phyloP scores from a whole-genome alignment of 176 grass and related monocot species.

The Echinochloa phyllopogon region DNA sequence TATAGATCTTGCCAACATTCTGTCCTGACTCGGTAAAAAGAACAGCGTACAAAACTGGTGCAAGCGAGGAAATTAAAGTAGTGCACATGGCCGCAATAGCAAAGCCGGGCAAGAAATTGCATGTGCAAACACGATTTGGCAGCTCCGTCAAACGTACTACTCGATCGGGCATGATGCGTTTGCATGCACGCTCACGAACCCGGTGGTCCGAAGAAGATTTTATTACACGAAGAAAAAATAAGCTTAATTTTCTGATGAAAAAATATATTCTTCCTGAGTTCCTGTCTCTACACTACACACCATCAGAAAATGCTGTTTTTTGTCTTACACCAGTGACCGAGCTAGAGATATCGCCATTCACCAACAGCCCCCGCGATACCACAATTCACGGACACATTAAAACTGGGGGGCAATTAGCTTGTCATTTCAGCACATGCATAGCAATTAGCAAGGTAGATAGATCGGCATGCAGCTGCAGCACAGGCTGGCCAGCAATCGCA shows the following conservation, averaged over 20 bases:
- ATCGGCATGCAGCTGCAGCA: background rate
- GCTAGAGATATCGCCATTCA: too few species aligned
- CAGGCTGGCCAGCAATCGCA: conserved; percentile 24
- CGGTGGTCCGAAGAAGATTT: background rate
- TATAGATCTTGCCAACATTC: conserved; percentile 23
- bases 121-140: background rate
- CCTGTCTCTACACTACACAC: background rate
- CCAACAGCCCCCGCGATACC: background rate
- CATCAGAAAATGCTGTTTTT: background rate
- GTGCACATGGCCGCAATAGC: background rate
- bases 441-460: background rate
- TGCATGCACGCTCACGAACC: background rate
- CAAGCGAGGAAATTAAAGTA: background rate
- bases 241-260: background rate
- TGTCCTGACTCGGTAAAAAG: background rate
- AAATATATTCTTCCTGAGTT: background rate
- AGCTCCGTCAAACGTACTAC: background rate
- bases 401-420: background rate
- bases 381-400: background rate
- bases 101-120: background rate
- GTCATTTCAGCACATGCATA: background rate
- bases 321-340: too few species aligned
- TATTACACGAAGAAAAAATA: background rate
- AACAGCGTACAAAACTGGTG: conserved; percentile 12
- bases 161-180: background rate